Percentiles rank a stretch among this genome's conserved stretches.
These are phyloP conservation scores for Backusella mclennaniae DNA, from an alignment of 192 early-diverging fungal species.

Conservation along the genomic window DNA sequence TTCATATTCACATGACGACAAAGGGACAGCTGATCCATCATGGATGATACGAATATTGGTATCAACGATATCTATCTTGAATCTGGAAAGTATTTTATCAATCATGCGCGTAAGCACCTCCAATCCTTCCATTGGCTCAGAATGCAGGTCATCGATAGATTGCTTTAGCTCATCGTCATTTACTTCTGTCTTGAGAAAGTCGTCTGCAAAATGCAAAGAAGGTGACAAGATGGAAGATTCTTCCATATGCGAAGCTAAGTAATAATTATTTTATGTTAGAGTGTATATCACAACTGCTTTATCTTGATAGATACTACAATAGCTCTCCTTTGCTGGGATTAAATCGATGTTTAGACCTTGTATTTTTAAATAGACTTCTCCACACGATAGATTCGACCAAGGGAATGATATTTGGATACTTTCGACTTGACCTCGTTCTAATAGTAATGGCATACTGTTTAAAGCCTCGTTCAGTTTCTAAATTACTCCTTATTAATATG, in stretches of 20 bases:
- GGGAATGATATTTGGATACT: constrained; percentile 75
- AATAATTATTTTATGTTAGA: neutral
- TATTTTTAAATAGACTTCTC: constrained; percentile 73
- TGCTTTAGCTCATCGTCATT: constrained; percentile 52
- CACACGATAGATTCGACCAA: constrained; percentile 83
- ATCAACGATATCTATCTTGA: constrained; percentile 67
- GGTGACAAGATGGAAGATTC: constrained; percentile 68
- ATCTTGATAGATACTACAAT: neutral
- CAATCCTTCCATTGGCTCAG: constrained; percentile 55
- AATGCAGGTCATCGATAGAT: constrained; percentile 40
- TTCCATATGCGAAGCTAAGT: constrained; percentile 2
- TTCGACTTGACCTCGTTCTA: constrained; percentile 65
- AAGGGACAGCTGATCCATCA: constrained; percentile 39
- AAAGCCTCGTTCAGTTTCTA: constrained; percentile 76
- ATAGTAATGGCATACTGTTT: constrained; percentile 63
- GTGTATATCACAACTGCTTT: neutral
- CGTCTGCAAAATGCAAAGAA: constrained; percentile 86
- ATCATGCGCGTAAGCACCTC: constrained; percentile 78
- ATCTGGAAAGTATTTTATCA: constrained; percentile 79
- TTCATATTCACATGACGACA: constrained; percentile 15
- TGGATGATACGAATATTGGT: constrained; percentile 47
- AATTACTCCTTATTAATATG: neutral
- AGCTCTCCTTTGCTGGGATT: constrained; percentile 31
- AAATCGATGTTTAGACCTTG: constrained; percentile 62
- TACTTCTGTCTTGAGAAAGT: constrained; percentile 73